A percentile compares a stretch with the other conserved stretches of the same genome.
Conservation (phyloP, 2,329 filamentous ascomycete genomes). For the Alternaria hordeiaustralica region DNA sequence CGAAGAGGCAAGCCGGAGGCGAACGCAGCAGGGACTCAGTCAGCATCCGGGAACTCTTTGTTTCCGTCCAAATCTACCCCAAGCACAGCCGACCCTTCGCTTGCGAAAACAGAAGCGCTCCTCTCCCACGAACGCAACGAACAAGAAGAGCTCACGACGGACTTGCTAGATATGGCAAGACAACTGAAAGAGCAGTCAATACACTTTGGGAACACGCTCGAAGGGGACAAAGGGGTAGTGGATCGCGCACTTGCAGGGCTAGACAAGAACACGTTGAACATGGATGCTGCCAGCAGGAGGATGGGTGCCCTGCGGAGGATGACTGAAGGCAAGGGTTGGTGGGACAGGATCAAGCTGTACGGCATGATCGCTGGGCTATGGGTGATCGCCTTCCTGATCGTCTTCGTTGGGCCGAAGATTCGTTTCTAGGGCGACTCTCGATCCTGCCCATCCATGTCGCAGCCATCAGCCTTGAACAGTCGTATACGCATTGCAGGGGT, state of each 20-base stretch:
- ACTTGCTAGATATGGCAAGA: conserved; percentile 79
- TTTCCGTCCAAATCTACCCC: conserved; percentile 47
- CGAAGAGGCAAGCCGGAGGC: conserved; percentile 34
- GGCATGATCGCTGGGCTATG: conserved; percentile 82
- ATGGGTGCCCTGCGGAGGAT: conserved; percentile 81
- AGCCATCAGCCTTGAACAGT: background rate
- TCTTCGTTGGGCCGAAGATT: conserved; percentile 87
- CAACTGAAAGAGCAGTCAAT: conserved; percentile 78
- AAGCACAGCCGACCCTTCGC: conserved; percentile 34
- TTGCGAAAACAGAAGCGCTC: conserved; percentile 65
- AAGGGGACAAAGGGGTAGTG: conserved; percentile 76
- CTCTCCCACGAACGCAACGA: conserved; percentile 79
- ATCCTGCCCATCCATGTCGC: background rate
- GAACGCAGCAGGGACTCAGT: conserved; percentile 26
- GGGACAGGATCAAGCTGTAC: conserved; percentile 83
- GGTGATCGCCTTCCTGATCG: conserved; percentile 77
- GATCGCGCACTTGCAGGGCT: conserved; percentile 75
- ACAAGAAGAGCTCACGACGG: conserved; percentile 81
- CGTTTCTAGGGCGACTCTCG: conserved; percentile 65
- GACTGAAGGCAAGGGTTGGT: conserved; percentile 89
- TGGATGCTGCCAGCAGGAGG: conserved; percentile 75
- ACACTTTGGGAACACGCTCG: conserved; percentile 73
- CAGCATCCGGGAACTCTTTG: conserved; percentile 46
- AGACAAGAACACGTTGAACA: conserved; percentile 75
- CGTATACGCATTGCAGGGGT: background rate